A percentile compares a stretch with the other conserved stretches of the same genome.
Evolutionary conservation across 345 rosid genomes (phyloP).

Genomic region (Linum usitatissimum): DNA sequence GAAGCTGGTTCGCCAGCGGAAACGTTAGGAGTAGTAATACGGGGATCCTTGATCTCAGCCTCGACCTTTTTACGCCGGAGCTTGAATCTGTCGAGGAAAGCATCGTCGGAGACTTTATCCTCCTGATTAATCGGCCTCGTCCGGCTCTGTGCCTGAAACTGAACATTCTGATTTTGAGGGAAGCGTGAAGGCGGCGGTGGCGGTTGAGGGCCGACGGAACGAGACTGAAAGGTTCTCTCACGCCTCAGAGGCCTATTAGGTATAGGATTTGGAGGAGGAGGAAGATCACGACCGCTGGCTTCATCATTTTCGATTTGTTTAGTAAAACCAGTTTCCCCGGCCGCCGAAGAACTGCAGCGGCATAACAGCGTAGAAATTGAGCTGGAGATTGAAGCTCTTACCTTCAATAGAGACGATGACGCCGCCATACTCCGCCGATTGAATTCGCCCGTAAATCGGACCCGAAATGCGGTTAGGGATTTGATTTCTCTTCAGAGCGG

Average conservation of each 20-base stretch:
- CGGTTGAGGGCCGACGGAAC: constrained; percentile 9
- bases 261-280: constrained; percentile 38
- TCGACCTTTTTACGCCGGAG: constrained; percentile 30
- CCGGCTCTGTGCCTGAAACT: constrained; percentile 9
- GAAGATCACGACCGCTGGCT: background rate
- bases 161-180: constrained; percentile 13
- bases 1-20: constrained; percentile 7
- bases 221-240: constrained; percentile 4
- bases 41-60: constrained; percentile 13
- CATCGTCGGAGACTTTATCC: constrained; percentile 25
- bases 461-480: no score
- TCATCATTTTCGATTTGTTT: background rate
- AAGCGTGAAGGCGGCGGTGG: background rate
- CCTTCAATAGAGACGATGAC: background rate
- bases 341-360: background rate
- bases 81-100: constrained; percentile 58
- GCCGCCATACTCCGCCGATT: background rate
- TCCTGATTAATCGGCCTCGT: background rate
- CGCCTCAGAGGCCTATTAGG: constrained; percentile 53
- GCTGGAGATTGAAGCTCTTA: background rate
- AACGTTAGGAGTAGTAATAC: background rate
- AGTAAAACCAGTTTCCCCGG: background rate
- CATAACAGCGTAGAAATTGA: background rate
- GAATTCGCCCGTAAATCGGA: background rate
- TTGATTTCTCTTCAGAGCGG: no score